phyloP scores from a whole-genome alignment of 2,329 filamentous ascomycete species.

The Pseudovirgaria hyperparasitica region DNA sequence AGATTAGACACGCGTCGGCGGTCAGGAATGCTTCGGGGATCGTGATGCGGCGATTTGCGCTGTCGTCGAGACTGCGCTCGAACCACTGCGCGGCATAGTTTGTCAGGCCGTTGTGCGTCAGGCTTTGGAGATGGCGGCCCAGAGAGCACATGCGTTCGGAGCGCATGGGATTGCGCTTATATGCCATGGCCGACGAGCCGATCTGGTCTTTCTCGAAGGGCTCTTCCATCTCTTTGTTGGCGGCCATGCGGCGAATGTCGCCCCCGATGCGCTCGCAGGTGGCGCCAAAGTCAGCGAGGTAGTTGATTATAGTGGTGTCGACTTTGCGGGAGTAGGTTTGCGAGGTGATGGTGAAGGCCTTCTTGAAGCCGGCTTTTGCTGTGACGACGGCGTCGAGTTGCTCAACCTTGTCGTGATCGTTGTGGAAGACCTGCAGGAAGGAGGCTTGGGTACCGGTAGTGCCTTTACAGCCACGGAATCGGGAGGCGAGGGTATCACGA shows the following conservation, averaged over 20 bases:
- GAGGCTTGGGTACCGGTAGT: constrained; percentile 48
- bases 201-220: constrained; percentile 73
- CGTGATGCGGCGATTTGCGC: constrained; percentile 48
- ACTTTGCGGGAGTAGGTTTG: constrained; percentile 40
- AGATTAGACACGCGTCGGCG: constrained; percentile 47
- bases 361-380: constrained; percentile 51
- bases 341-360: constrained; percentile 33
- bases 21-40: constrained; percentile 36
- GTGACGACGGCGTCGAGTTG: constrained; percentile 50
- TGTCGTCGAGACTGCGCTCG: constrained; percentile 68
- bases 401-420: constrained; percentile 47
- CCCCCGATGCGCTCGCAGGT: constrained; percentile 62
- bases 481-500: constrained; percentile 51
- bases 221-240: constrained; percentile 75
- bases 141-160: constrained; percentile 49
- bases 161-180: constrained; percentile 50
- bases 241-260: constrained; percentile 62
- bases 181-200: constrained; percentile 39
- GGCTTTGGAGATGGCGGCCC: constrained; percentile 41
- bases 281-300: constrained; percentile 66
- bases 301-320: constrained; percentile 68
- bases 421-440: constrained; percentile 57
- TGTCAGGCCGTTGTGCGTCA: constrained; percentile 45
- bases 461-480: constrained; percentile 53
- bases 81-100: constrained; percentile 65